Conservation (phyloP, 2,329 filamentous ascomycete genomes). For the Neurospora crassa region DNA sequence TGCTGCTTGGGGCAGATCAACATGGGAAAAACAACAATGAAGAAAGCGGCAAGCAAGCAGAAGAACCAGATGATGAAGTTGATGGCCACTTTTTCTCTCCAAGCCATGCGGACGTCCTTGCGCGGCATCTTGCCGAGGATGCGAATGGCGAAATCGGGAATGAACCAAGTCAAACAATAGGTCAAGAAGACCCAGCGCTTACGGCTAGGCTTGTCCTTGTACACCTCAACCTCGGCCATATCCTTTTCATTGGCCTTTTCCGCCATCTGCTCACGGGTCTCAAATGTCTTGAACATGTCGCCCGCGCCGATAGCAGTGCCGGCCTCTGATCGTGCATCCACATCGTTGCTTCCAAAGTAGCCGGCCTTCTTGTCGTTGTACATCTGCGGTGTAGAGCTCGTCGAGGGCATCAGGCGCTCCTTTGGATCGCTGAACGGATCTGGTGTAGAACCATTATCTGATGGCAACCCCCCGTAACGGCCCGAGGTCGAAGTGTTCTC, state of each 20-base stretch:
- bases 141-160: conserved; percentile 77
- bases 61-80: conserved; percentile 93
- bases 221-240: conserved; percentile 82
- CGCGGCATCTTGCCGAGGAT: conserved; percentile 75
- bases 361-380: conserved; percentile 69
- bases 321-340: conserved; percentile 82
- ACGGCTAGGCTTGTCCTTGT: conserved; percentile 64
- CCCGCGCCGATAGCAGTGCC: conserved; percentile 87
- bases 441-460: conserved; percentile 53
- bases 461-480: conserved; percentile 42
- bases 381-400: conserved; percentile 46
- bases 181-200: conserved; percentile 87
- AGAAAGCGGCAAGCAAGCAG: conserved; percentile 71
- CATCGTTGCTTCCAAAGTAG: conserved; percentile 71
- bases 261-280: conserved; percentile 87
- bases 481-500: conserved; percentile 48
- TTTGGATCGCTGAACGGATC: conserved; percentile 54
- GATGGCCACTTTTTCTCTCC: conserved; percentile 96
- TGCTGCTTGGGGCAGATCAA: conserved; percentile 88
- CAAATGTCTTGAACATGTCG: conserved; percentile 97
- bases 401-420: conserved; percentile 43
- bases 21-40: conserved; percentile 79
- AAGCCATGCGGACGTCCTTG: conserved; percentile 85
- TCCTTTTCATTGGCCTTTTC: conserved; percentile 90
- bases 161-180: conserved; percentile 73